Base-by-base conservation (phyloP, 306 rosid species). In the Fragaria nilgerrensis region DNA sequence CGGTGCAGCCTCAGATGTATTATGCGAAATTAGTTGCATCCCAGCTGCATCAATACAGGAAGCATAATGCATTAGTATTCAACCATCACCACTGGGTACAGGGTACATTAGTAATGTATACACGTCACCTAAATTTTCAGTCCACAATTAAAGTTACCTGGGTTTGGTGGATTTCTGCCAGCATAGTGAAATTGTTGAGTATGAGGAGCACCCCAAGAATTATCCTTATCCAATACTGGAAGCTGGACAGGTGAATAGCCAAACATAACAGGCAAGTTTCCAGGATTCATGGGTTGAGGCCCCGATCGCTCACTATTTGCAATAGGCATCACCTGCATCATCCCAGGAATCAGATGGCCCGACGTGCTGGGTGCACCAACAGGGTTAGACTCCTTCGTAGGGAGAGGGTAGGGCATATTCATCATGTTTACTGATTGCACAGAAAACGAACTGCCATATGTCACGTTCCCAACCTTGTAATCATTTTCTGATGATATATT, bases 191-290 rank as follows among this genome's bases (percentile, higher is more conserved):
- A 81, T 67, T 80, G 94, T 84, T 92, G 97, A 62, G 97, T 81
- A 77, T 85, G 97, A 81, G 96, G 74, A 77, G 77, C 86, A 75
- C 97, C 94, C 94, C 94, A 88, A 10, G 96, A 74, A 52, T 83
- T 85, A 84, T 96, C 99, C 82, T 92, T 92, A 80, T 92, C 94
- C 84, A 89, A 78, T 81, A 83, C 76, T 7, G 96, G 96, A 78
- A 95, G 86, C 86, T 92, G 99, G 83, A 89, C 88, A 53, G 93
- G 82, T 20, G 97, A 78, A 88, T 87, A 82, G 61, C 97, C 99
- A 82, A 90, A 83, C 94, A 87, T 87, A 70, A 85, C 80, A 2
- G 92, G 93, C 93, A 92, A 79, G 79, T 81, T 89, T 62, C 91
- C 93, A 58, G 80, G 88, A 79, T 68, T 85, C 59, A 83, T 83